Conservation (phyloP, 2,329 filamentous ascomycete genomes). For the Trichoderma sp. region DNA sequence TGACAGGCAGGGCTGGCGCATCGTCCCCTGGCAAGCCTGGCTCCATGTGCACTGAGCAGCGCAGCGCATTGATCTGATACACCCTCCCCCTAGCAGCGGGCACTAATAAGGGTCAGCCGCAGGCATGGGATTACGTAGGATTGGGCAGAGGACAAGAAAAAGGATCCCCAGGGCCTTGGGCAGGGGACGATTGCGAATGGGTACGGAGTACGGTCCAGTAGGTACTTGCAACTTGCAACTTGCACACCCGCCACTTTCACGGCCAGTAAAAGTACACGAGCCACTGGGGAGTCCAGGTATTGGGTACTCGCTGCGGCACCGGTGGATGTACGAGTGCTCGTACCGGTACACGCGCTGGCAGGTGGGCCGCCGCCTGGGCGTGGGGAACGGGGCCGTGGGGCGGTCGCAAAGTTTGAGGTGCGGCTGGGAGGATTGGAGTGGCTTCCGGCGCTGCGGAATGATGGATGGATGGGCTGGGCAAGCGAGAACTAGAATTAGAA, state of each 20-base stretch:
- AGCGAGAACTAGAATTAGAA: neutral
- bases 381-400: constrained; percentile 15
- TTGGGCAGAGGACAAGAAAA: neutral
- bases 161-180: neutral
- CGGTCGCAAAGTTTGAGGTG: constrained; percentile 4
- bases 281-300: neutral
- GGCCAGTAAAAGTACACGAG: neutral
- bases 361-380: neutral
- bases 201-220: neutral
- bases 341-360: neutral
- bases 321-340: neutral
- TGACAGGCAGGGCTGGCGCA: constrained; percentile 2
- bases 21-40: neutral
- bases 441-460: constrained; percentile 3
- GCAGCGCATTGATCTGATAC: neutral
- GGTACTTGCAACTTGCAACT: no score
- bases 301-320: neutral
- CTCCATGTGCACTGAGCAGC: neutral
- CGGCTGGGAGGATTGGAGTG: neutral
- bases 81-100: constrained; percentile 12
- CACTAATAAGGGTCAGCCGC: constrained; percentile 21
- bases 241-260: neutral
- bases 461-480: neutral
- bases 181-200: neutral
- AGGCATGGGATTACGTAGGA: neutral